phyloP scores from a whole-genome alignment of 2,329 filamentous ascomycete species.

The Boeremia exigua region DNA sequence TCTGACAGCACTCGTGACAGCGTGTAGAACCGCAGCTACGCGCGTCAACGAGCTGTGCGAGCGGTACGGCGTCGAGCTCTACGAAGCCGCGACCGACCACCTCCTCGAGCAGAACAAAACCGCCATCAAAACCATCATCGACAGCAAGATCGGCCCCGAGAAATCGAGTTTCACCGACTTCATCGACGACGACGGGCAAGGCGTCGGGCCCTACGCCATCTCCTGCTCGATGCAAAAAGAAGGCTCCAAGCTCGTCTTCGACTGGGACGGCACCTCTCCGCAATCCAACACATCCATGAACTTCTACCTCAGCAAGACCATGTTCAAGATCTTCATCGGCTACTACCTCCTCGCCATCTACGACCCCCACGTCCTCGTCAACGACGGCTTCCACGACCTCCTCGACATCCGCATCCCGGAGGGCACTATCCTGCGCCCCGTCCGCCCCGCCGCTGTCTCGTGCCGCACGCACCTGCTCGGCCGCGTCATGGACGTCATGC shows the following conservation, averaged over 20 bases:
- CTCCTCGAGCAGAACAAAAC: constrained; percentile 53
- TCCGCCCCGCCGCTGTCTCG: constrained; percentile 55
- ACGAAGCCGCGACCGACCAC: constrained; percentile 54
- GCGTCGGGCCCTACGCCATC: constrained; percentile 54
- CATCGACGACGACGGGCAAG: constrained; percentile 57
- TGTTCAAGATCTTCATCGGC: constrained; percentile 61
- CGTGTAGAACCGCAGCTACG: constrained; percentile 54
- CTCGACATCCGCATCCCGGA: constrained; percentile 56
- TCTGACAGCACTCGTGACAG: constrained; percentile 55
- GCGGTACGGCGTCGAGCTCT: constrained; percentile 54
- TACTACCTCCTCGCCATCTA: constrained; percentile 58
- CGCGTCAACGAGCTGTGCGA: constrained; percentile 55
- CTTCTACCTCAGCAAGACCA: constrained; percentile 56
- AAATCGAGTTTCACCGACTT: constrained; percentile 57
- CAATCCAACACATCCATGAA: constrained; percentile 57
- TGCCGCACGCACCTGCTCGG: constrained; percentile 58
- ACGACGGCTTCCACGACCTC: constrained; percentile 59
- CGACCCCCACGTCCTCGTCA: constrained; percentile 57
- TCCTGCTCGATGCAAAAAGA: constrained; percentile 57
- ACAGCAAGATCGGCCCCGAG: constrained; percentile 53
- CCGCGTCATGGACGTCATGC: constrained; percentile 57
- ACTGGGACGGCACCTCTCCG: constrained; percentile 57
- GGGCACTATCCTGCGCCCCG: constrained; percentile 54
- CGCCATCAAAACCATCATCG: constrained; percentile 55
- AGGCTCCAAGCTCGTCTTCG: constrained; percentile 53